Conservation (phyloP, 495 filamentous ascomycete genomes). For the Podospora didyma region DNA sequence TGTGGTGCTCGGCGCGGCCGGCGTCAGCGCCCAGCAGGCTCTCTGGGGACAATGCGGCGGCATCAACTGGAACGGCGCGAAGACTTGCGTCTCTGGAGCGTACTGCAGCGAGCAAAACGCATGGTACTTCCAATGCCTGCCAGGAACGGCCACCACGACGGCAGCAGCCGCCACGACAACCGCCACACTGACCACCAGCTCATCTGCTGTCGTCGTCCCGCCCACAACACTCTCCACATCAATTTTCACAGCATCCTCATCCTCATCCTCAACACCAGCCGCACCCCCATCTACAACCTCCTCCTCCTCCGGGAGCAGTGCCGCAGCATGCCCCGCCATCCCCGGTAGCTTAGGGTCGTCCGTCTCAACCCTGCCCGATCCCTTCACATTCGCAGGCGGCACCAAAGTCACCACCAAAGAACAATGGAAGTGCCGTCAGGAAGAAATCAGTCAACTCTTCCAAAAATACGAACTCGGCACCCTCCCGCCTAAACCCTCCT, state of each 20-base stretch:
- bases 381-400: constrained; percentile 47
- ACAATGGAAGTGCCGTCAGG: constrained; percentile 46
- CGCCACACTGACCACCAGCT: background rate
- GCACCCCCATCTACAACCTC: constrained; percentile 1
- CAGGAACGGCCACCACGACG: too few relatives aligned
- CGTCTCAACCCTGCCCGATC: constrained; percentile 40
- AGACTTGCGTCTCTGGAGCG: constrained; percentile 32
- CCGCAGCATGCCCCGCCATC: constrained; percentile 14
- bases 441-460: constrained; percentile 46
- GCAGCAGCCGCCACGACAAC: constrained; percentile 10
- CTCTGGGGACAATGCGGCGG: constrained; percentile 46
- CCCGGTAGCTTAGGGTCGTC: constrained; percentile 13
- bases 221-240: constrained; percentile 5
- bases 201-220: constrained; percentile 6
- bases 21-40: constrained; percentile 13
- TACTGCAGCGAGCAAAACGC: constrained; percentile 37
- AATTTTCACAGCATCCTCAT: background rate
- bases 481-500: constrained; percentile 39
- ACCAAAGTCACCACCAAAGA: constrained; percentile 38
- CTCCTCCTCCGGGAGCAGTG: constrained; percentile 5
- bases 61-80: constrained; percentile 36
- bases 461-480: constrained; percentile 51
- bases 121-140: constrained; percentile 41
- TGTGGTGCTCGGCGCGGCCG: constrained; percentile 16
- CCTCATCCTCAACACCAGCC: constrained; percentile 7